Percentiles rank a stretch among this genome's conserved stretches.
Evolutionary conservation across 805 yeast species (phyloP).

Genomic region (Yarrowia keelungensis): DNA sequence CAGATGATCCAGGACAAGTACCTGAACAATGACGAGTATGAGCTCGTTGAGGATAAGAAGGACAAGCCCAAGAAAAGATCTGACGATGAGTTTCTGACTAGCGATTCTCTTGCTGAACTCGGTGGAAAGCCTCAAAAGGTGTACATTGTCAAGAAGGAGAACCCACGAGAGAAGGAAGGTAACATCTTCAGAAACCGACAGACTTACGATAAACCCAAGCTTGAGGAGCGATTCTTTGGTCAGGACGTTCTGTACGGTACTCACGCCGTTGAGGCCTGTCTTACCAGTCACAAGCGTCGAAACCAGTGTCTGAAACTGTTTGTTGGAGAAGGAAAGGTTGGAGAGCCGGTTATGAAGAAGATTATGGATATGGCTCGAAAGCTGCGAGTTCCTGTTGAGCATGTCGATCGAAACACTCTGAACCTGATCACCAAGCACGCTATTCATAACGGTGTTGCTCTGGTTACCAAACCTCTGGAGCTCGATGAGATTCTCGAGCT

Average conservation of each 20-base stretch:
- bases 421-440: slow-evolving; percentile 68
- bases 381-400: slow-evolving; percentile 48
- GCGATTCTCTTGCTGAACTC: neutral
- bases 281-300: slow-evolving; percentile 36
- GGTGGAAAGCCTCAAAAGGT: slow-evolving; percentile 12
- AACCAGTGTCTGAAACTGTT: slow-evolving; percentile 24
- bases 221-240: slow-evolving; percentile 31
- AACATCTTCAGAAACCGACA: slow-evolving; percentile 29
- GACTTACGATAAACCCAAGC: slow-evolving; percentile 24
- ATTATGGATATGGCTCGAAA: slow-evolving; percentile 58
- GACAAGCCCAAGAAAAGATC: neutral
- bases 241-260: slow-evolving; percentile 37
- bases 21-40: slow-evolving; percentile 29
- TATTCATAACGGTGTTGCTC: slow-evolving; percentile 80
- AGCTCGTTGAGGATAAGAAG: slow-evolving; percentile 11
- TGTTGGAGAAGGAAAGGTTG: neutral
- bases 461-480: slow-evolving; percentile 66
- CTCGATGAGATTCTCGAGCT: slow-evolving; percentile 49
- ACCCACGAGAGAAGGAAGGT: slow-evolving; percentile 27
- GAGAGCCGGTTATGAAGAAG: slow-evolving; percentile 45
- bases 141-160: slow-evolving; percentile 38
- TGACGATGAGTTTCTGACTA: slow-evolving; percentile 16
- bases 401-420: slow-evolving; percentile 57
- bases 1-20: slow-evolving; percentile 28
- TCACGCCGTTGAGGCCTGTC: slow-evolving; percentile 26